Base-by-base conservation (phyloP, 202 grass and related monocot species). In the Sporobolus alterniflorus region DNA sequence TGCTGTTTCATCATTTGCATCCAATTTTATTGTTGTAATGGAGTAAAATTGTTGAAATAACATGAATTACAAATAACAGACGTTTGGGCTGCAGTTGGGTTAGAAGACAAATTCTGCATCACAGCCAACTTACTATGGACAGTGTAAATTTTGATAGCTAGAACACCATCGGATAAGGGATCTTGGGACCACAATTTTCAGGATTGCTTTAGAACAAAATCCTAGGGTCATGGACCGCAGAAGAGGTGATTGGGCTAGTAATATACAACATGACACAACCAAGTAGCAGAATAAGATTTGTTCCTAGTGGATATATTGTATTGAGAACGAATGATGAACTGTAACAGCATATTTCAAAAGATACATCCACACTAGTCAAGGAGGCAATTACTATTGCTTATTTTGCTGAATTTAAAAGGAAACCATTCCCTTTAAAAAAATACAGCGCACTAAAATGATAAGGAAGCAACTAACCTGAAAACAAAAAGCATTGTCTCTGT, bases 401-500 rank as follows among this genome's bases (percentile, higher is more conserved):
- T 84, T 70, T 64, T 34, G 40, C 69, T 72, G 18, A 84, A 67
- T 81, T 75, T 60, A 32, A 49, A 65, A n/a, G 41, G 46, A 42
- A 71, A 7, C 5, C 32, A 86, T 56, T 64, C 59, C 18, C 74
- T 51, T 55, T 39, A 74, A 42, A 49, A 63, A 61, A 36, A 82
- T 54, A 36, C 74, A 34, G 24, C 41, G 55, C 6, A 34, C 64
- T 78, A 31, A 46, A 56, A 85, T 85, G 32, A 67, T 29, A 66
- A 26, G 25, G 46, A 85, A 74, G 69, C 44, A 85, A 50, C 78
- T 88, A 68, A 98, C 96, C 96, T 95, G 90, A 98, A 93, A n/a
- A 90, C 80, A 65, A 93, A 88, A 78, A 90, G 87, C 39, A 89
- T 62, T 36, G 90, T 83, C 71, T 81, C 80, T 31, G 87, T 87